Base-by-base conservation (phyloP, 2,329 filamentous ascomycete genomes). In the Fusarium paranaense region DNA sequence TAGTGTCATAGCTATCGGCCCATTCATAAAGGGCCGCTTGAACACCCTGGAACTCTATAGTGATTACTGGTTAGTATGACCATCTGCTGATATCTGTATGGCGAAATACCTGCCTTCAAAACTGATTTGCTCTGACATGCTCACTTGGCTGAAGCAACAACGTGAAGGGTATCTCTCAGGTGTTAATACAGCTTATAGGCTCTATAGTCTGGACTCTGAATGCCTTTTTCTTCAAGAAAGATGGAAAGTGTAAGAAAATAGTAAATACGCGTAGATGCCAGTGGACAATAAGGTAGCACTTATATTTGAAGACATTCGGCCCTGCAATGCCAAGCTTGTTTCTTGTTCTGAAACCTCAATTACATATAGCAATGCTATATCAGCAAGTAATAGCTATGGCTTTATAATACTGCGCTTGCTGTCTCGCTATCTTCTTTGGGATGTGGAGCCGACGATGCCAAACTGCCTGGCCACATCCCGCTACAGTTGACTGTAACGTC, bases 1-100 rank as follows among this genome's bases (percentile, higher is more conserved):
- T 64, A 40, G 62, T 64, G 42, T 64, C 62, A 50, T 64, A 64
- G 20, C 62, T 64, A 14, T 64, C 62, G 16, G 40, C 62, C 62
- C 52, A 60, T 20, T 64, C 54, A 16, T 47, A 59, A 3, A 64
- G 37, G 35, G 54, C 38, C n/a, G 54, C 22, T 42, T 64, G 20
- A 32, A 56, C 30, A 3, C 50, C 30, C 5, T 33, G 50, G 1
- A 56, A 22, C 3, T 56, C 30, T 56, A 16, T 16, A 33, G 33
- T n/a, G 27, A 47, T 18, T 14, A 4, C 14, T 25, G 30, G 8
- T 32, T 56, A 56, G 27, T 33, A 16, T 56, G 6, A 20, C 4
- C 6, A 11, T 3, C 6, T 54, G 6, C 11, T 20, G 18, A 6
- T 9, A 33, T 10, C 13, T 33, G 18, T 20, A 10, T 9, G 5